Percentiles rank a stretch among this genome's conserved stretches.
Conservation (phyloP, 176 grass and related monocot genomes). For the Hyparrhenia diplandra region DNA sequence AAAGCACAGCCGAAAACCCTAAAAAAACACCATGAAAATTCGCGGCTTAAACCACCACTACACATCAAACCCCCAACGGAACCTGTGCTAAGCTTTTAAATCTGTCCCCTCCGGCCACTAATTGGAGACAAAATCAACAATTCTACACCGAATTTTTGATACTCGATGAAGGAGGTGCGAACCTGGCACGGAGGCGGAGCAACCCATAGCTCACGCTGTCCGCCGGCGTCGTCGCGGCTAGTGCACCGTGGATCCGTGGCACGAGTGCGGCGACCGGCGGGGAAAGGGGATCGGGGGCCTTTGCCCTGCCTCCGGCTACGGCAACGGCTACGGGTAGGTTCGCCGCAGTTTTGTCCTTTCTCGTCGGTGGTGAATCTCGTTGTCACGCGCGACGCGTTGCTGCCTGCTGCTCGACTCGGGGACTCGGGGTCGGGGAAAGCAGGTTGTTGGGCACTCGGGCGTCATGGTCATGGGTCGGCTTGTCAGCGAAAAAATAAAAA, state of each 20-base stretch:
- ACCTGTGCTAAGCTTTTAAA: neutral
- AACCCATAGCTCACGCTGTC: conserved; percentile 45
- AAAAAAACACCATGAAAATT: neutral
- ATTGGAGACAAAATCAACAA: neutral
- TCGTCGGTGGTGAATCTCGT: neutral
- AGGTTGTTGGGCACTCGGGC: neutral
- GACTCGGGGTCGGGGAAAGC: conserved; percentile 15
- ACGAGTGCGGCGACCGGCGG: neutral
- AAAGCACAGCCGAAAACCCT: neutral
- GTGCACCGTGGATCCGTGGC: neutral
- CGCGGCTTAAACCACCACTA: neutral
- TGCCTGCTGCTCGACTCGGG: no score
- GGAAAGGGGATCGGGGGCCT: conserved; percentile 13
- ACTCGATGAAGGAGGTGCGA: neutral
- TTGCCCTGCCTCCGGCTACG: neutral
- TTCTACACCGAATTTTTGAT: neutral
- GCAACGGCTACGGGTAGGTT: neutral
- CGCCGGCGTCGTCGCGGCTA: neutral
- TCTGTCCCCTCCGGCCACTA: neutral
- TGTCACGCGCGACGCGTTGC: conserved; percentile 12
- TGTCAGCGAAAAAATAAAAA: conserved; percentile 1
- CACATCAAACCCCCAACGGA: neutral
- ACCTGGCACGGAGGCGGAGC: conserved; percentile 82
- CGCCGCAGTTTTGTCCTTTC: neutral
- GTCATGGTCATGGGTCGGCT: neutral